Evolutionary conservation across 176 grass and related monocot species (phyloP), one percentile per base, ranked within the genome.

Genomic region (Typha latifolia): DNA sequence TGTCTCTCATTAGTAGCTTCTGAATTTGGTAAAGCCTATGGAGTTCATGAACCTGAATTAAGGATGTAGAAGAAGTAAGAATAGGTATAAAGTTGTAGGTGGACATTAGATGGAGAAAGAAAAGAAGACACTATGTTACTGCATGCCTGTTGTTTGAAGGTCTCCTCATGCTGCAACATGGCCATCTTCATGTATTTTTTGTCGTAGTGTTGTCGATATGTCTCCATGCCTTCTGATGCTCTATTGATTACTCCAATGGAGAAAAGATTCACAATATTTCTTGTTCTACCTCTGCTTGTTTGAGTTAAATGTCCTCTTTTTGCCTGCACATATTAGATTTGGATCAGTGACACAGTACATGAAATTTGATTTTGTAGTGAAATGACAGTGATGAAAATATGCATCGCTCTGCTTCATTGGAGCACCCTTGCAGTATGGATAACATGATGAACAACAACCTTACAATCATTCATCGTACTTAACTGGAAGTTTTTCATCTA

Each of bases 91-190:
- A 24, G 16, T 19, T 14, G 32, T 10, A 62, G 9, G 26, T 2
- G 57, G 64, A 1, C 66, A 37, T 56, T 43, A 43, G 37, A 43
- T 43, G 37, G 37, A 43, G 37, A 43, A 43, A 43, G 37, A 43
- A 43, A 43, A 43, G 37, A 1, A 10, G 37, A 10, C 8, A 43
- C 10, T 64, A 3, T 43, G 5, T 12, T 61, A 34, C 7, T 50
- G 55, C 62, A n/a, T 84, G 87, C 89, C 89, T 91, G 89, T 51
- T 87, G 84, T 62, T 66, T 84, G 79, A 91, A 91, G 31, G 69
- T 91, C 47, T 79, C 78, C 53, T 91, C 89, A 52, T 91, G 89
- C 64, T 64, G 82, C 76, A 91, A 61, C 12, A 91, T 87, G 52
- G 81, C 78, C 49, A 80, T 84, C 81, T 87, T 91, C 59, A 91